Conservation (phyloP, 2,329 filamentous ascomycete species). For the Hirsutella thompsonii region DNA sequence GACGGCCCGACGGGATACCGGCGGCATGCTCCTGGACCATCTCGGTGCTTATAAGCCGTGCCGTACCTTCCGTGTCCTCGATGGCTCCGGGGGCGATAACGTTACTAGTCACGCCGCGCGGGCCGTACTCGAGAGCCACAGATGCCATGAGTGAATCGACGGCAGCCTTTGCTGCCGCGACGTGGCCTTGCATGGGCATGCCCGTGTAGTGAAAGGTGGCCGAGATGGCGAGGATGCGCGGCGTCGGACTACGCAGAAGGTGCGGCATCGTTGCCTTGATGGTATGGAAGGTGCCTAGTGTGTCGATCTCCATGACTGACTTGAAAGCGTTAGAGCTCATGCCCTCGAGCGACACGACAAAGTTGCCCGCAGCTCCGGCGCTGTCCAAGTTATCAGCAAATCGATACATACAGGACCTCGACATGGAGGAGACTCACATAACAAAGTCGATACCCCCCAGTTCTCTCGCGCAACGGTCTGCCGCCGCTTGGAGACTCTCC, state of each 20-base stretch:
- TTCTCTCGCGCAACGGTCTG: conserved; percentile 67
- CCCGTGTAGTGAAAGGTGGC: conserved; percentile 88
- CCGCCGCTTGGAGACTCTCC: conserved; percentile 43
- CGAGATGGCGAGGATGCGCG: conserved; percentile 80
- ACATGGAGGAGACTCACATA: conserved; percentile 49
- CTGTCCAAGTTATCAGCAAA: conserved; percentile 26
- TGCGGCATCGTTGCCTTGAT: conserved; percentile 83
- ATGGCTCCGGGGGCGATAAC: conserved; percentile 84
- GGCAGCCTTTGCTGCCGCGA: conserved; percentile 81
- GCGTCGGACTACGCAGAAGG: conserved; percentile 60
- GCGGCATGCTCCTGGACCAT: conserved; percentile 21
- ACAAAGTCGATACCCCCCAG: conserved; percentile 85
- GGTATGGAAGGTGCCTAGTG: conserved; percentile 87
- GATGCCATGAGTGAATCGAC: conserved; percentile 74
- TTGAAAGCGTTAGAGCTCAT: conserved; percentile 87
- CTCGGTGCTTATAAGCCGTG: conserved; percentile 38
- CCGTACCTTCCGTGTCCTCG: conserved; percentile 69
- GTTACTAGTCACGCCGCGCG: conserved; percentile 75
- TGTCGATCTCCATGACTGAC: conserved; percentile 90
- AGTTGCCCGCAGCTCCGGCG: conserved; percentile 92
- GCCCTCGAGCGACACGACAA: conserved; percentile 71
- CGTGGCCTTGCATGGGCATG: conserved; percentile 75
- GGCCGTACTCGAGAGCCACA: conserved; percentile 81
- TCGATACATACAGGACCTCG: neutral
- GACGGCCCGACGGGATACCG: conserved; percentile 59